A percentile compares a stretch with the other conserved stretches of the same genome.
Conservation (phyloP, 192 early-diverging fungal genomes). For the Rhizophagus clarus region DNA sequence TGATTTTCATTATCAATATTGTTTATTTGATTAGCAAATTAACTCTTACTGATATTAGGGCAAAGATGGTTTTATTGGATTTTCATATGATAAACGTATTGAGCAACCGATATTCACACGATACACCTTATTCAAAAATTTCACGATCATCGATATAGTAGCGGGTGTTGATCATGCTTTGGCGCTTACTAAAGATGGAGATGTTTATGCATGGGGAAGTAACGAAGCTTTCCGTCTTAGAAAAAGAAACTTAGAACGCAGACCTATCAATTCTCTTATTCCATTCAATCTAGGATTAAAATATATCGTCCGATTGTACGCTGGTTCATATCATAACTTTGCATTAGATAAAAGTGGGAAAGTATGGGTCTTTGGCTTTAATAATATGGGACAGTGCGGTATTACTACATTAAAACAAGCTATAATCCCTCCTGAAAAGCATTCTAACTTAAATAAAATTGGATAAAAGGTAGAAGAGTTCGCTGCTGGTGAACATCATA, state of each 20-base stretch:
- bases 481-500: constrained; percentile 83
- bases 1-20: not conserved
- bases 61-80: not conserved
- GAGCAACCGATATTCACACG: constrained; percentile 63
- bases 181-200: constrained; percentile 72
- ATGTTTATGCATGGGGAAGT: constrained; percentile 88
- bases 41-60: not conserved
- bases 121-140: constrained; percentile 51
- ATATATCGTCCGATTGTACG: constrained; percentile 65
- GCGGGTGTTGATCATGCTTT: constrained; percentile 86
- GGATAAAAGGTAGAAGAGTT: constrained; percentile 56
- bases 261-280: constrained; percentile 61
- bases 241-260: constrained; percentile 74
- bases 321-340: constrained; percentile 87
- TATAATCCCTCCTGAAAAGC: constrained; percentile 56
- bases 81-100: constrained; percentile 62
- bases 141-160: constrained; percentile 73
- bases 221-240: constrained; percentile 89
- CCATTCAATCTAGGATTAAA: constrained; percentile 55
- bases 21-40: too few species aligned
- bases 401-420: constrained; percentile 27
- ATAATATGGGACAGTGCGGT: constrained; percentile 90
- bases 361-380: constrained; percentile 90
- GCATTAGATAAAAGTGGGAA: too few species aligned
- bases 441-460: constrained; percentile 50